Conservation (phyloP, 1,284 basidiomycete species). For the Veloporphyrellus conicus region DNA sequence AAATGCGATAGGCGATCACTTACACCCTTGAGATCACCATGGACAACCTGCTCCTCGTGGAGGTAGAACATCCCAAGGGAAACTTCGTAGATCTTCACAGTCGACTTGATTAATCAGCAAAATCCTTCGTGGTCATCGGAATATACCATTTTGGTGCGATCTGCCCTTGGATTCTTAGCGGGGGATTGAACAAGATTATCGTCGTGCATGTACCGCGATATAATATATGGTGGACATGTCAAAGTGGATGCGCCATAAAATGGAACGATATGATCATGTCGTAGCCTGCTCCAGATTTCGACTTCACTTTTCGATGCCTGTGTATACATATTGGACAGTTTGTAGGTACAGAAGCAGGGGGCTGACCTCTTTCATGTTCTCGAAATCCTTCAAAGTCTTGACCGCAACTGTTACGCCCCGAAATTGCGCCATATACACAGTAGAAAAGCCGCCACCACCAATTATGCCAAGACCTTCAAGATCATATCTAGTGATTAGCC, state of each 20-base stretch:
- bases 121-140: no score
- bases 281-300: neutral
- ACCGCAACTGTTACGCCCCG: neutral
- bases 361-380: neutral
- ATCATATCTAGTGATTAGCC: neutral
- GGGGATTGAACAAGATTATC: neutral
- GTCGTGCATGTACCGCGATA: neutral
- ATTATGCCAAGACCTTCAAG: neutral
- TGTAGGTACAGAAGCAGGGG: no score
- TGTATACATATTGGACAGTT: no score
- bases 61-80: conserved; percentile 11
- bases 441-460: neutral
- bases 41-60: neutral
- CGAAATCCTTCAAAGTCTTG: neutral
- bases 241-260: conserved; percentile 8
- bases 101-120: no score
- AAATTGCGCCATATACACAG: neutral
- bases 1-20: no score
- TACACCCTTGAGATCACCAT: conserved; percentile 6
- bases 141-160: conserved; percentile 1
- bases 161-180: neutral
- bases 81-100: neutral
- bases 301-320: neutral
- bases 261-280: neutral
- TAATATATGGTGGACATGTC: neutral